Conservation (phyloP, 2,329 filamentous ascomycete species). For the Pestalotiopsis sp. region DNA sequence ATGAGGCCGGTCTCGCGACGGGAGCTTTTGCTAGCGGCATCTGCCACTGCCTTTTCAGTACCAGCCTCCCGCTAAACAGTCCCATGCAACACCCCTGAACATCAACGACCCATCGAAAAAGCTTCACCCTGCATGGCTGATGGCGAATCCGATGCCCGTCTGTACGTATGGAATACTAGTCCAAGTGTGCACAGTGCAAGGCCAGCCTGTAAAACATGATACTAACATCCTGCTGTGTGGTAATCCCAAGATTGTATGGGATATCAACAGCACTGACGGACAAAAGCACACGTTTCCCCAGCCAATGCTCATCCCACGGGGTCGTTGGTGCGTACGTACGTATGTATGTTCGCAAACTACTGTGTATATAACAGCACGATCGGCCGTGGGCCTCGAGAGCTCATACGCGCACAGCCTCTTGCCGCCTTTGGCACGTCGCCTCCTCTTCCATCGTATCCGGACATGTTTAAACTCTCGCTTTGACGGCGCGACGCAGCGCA, state of each 20-base stretch:
- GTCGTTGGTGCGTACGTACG: not conserved
- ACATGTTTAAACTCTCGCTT: not conserved
- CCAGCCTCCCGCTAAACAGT: not conserved
- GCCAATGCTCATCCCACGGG: not conserved
- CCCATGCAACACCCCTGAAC: not conserved
- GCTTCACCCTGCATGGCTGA: conserved; percentile 8
- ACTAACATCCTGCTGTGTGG: no score
- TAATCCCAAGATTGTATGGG: not conserved
- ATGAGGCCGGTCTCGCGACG: not conserved
- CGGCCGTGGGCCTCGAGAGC: not conserved
- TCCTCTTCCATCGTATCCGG: not conserved
- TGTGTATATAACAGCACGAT: not conserved
- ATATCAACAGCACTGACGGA: not conserved
- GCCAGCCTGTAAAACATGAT: no score
- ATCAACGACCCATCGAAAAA: conserved; percentile 3
- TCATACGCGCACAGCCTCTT: not conserved
- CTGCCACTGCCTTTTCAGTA: not conserved
- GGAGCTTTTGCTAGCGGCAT: not conserved
- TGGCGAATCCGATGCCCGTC: conserved; percentile 2
- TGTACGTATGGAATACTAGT: no score
- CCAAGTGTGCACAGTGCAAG: not conserved
- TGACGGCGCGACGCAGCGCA: not conserved
- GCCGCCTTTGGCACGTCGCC: not conserved
- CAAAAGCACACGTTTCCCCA: not conserved
- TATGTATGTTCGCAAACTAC: not conserved